Conservation (phyloP, 371 early-diverging fungal genomes). For the Mortierella sp. region DNA sequence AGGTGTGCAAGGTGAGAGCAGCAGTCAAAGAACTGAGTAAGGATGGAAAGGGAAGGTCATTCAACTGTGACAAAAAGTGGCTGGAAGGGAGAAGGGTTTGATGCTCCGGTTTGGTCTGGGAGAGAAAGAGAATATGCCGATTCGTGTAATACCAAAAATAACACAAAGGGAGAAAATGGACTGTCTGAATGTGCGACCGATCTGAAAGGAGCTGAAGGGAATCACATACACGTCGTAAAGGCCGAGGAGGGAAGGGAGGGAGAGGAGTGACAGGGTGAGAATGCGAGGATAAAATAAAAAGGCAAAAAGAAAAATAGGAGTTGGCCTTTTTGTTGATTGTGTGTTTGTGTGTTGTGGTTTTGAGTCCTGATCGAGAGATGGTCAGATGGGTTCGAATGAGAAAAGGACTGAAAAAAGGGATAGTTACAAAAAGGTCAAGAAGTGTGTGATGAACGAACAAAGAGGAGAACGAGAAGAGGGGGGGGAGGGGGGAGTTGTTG, state of each 20-base stretch:
- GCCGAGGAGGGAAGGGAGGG: not conserved
- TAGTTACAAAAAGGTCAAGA: not conserved
- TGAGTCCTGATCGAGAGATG: conserved; percentile 5
- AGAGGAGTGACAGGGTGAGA: not conserved
- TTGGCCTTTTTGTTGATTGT: not conserved
- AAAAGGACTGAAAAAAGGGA: conserved; percentile 3
- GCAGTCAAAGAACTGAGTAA: not conserved
- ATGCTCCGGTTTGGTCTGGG: not conserved
- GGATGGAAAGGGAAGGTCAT: conserved; percentile 1
- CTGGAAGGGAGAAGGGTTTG: not conserved
- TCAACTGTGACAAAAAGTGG: not conserved
- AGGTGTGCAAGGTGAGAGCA: not conserved
- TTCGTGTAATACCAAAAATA: not conserved
- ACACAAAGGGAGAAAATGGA: not conserved
- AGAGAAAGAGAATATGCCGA: not conserved
- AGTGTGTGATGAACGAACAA: not conserved
- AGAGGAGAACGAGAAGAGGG: conserved; percentile 4
- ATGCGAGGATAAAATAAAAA: not conserved
- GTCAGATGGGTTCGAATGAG: not conserved
- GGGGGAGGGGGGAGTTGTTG: not conserved
- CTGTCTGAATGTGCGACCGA: not conserved
- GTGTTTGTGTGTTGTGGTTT: not conserved
- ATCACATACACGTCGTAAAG: conserved; percentile 8
- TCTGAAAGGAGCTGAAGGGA: not conserved
- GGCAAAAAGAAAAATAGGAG: not conserved